Evolutionary conservation across 2,329 filamentous ascomycete genomes (phyloP), one percentile per base, ranked within the genome.

Genomic region (Cytospora piceae): DNA sequence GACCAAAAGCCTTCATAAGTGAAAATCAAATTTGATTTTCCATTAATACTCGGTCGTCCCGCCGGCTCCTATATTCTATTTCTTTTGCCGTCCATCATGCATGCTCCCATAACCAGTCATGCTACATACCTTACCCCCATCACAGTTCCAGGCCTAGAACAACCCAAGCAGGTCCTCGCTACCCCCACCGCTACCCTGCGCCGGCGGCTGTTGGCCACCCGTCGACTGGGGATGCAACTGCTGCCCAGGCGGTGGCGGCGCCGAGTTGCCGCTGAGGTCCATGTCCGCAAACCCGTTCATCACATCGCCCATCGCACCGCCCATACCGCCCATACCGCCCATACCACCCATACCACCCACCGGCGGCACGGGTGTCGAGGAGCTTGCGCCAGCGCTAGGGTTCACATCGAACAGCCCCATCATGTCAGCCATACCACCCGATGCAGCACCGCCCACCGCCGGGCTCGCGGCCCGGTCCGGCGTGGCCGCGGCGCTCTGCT

Each of bases 271-370:
- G 56, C 88, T 85, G 74, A 99, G 81, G 78, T 92, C 89, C 79
- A 99, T 82, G 5, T 87, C 88, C 32, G 89, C 91, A 74, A 99
- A 96, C 0, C 94, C 94, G 74, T 93, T 93, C 82, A 97, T 90
- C 73, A 99, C 80, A 77, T 98, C 94, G 70, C 92, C 91, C 83
- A 97, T 86, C 63, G 89, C 69, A 22, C 65, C 68, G n/a, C 60
- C 65, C 9, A 20, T 11, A 31, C 27, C 27, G 17, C 53, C 53
- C 1, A 55, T 12, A 24, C 32, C 20, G 14, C 42, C 64, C 60
- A 66, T 61, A 11, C 42, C 46, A 12, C 42, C 64, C 60, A 66
- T 61, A 11, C 42, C 46, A n/a, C 46, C 46, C 46, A 49, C 11
- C 7, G 46, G 46, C 32, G 63, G 68, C 57, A 66, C 75, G 32